phyloP scores from a whole-genome alignment of 768 basidiomycete genomes.

The Suillus weaverae region DNA sequence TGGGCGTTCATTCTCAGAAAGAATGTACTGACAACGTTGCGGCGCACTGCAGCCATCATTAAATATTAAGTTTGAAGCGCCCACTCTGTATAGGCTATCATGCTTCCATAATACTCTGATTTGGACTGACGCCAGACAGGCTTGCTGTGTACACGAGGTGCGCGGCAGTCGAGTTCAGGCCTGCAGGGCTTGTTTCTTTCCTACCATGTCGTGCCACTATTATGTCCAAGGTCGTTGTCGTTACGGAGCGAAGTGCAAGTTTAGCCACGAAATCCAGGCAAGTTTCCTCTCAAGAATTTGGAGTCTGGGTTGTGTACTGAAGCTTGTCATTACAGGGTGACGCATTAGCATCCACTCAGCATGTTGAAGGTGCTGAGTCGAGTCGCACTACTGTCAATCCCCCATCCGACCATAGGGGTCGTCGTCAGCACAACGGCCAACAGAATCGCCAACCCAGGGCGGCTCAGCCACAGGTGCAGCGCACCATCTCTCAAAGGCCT shows the following conservation, averaged over 20 bases:
- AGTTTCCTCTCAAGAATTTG: neutral
- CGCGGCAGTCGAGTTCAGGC: neutral
- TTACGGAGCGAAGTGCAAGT: constrained; percentile 27
- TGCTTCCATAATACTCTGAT: neutral
- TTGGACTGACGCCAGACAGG: neutral
- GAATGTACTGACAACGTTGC: neutral
- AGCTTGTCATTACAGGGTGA: constrained; percentile 7
- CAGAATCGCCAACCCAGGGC: neutral
- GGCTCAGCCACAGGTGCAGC: neutral
- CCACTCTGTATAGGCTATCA: neutral
- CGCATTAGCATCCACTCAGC: neutral
- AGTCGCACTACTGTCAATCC: neutral
- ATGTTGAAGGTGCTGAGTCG: neutral
- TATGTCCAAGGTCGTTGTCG: constrained; percentile 28
- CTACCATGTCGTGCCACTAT: constrained; percentile 18
- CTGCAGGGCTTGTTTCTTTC: neutral
- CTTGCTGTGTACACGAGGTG: constrained; percentile 1
- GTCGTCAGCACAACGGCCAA: neutral
- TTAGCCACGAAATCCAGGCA: constrained; percentile 22
- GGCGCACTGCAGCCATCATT: neutral
- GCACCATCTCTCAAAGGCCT: neutral
- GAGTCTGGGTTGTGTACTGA: neutral
- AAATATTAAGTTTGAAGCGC: neutral
- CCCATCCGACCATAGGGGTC: neutral
- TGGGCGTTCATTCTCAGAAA: neutral